A percentile compares a stretch with the other conserved stretches of the same genome.
Evolutionary conservation across 768 basidiomycete genomes (phyloP).

Genomic region (Kwoniella bestiolae): DNA sequence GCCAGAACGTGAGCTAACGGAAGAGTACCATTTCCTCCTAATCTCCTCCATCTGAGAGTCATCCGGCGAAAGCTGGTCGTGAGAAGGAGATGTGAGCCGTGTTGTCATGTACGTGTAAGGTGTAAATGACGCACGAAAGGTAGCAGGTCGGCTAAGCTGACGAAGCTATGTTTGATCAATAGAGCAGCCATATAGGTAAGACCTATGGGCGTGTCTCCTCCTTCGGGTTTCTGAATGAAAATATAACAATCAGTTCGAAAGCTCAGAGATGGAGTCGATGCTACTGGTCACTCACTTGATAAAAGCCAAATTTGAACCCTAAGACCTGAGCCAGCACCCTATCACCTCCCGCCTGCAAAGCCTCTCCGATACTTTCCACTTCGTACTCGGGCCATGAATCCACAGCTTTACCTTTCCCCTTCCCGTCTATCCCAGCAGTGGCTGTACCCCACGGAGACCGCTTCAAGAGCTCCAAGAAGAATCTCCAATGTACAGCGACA

Average conservation of each 20-base stretch:
- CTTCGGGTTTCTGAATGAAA: conserved; percentile 63
- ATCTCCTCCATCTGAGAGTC: conserved; percentile 77
- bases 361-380: conserved; percentile 38
- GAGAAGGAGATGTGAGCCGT: conserved; percentile 1
- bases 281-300: conserved; percentile 67
- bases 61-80: conserved; percentile 67
- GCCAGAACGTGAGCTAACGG: conserved; percentile 35
- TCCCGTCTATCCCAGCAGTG: conserved; percentile 47
- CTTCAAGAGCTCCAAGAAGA: conserved; percentile 83
- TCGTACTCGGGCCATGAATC: conserved; percentile 42
- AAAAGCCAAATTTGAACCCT: conserved; percentile 95
- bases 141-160: conserved; percentile 84
- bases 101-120: not conserved
- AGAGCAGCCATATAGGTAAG: conserved; percentile 83
- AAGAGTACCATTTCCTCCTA: conserved; percentile 66
- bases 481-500: conserved; percentile 77
- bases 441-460: conserved; percentile 77
- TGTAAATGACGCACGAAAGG: conserved; percentile 69
- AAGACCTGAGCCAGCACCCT: conserved; percentile 72
- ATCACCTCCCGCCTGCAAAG: conserved; percentile 55
- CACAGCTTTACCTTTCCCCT: conserved; percentile 45
- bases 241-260: not conserved
- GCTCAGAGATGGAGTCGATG: not conserved
- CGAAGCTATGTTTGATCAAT: conserved; percentile 85
- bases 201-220: conserved; percentile 70